Conservation (phyloP, 805 yeast genomes). For the Saturnispora sekii region DNA sequence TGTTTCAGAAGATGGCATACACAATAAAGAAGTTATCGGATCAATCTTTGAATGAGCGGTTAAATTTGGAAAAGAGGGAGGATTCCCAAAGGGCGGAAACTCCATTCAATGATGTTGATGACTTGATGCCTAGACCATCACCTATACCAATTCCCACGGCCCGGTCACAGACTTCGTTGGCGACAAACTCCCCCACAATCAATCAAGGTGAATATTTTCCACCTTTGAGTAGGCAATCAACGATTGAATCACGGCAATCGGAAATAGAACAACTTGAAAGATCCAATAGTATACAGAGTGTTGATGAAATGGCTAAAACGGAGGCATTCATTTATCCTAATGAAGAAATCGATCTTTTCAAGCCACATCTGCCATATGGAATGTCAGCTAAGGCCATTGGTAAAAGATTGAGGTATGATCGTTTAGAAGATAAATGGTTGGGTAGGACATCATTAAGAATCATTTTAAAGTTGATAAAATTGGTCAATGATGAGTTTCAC, state of each 20-base stretch:
- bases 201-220: constrained; percentile 4
- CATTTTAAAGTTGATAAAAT: constrained; percentile 2
- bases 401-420: constrained; percentile 41
- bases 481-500: constrained; percentile 3
- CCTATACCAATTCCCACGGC: constrained; percentile 1
- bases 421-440: constrained; percentile 45
- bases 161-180: too few relatives aligned
- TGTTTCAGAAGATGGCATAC: constrained; percentile 29
- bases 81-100: neutral
- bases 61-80: constrained; percentile 7
- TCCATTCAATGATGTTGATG: neutral
- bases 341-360: constrained; percentile 29
- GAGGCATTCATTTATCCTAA: constrained; percentile 6
- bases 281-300: constrained; percentile 3
- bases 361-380: constrained; percentile 47
- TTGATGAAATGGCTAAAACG: neutral
- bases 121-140: neutral
- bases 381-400: constrained; percentile 50
- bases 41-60: constrained; percentile 14
- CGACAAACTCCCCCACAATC: neutral
- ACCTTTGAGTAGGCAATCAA: constrained; percentile 11
- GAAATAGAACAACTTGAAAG: constrained; percentile 14
- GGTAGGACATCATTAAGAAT: constrained; percentile 35
- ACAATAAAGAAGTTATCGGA: constrained; percentile 26
- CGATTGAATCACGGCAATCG: constrained; percentile 10